Conservation (phyloP, 495 filamentous ascomycete genomes). For the Hyaloscypha hepaticicola region DNA sequence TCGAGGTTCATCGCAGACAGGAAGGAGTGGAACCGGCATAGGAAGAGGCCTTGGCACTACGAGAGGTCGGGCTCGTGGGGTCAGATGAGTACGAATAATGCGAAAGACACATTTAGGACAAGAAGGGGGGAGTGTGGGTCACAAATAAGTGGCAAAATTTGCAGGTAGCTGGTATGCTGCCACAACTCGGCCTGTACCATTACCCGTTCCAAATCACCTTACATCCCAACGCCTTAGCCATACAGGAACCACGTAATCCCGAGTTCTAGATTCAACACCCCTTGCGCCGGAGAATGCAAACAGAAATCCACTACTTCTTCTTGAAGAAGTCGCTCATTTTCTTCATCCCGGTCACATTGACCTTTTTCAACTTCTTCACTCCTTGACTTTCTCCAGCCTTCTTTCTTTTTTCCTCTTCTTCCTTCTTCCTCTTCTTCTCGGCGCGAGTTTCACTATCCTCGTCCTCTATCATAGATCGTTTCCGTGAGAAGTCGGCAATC, state of each 20-base stretch:
- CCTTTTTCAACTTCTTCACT: conserved; percentile 80
- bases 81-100: conserved; percentile 19
- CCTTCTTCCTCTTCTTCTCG: conserved; percentile 72
- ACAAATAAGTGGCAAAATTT: too few species aligned
- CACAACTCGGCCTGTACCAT: neutral
- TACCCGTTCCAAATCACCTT: neutral
- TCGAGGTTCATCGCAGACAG: conserved; percentile 26
- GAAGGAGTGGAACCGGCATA: conserved; percentile 31
- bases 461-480: conserved; percentile 68
- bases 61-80: conserved; percentile 35
- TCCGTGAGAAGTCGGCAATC: conserved; percentile 70
- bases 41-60: conserved; percentile 36
- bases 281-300: conserved; percentile 10
- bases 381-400: conserved; percentile 70
- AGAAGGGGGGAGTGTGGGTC: too few species aligned
- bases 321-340: conserved; percentile 95
- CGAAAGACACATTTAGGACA: neutral
- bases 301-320: conserved; percentile 50
- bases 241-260: neutral
- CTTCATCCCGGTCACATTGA: conserved; percentile 88
- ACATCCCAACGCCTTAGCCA: neutral
- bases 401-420: conserved; percentile 59
- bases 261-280: neutral
- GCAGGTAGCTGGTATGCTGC: too few species aligned
- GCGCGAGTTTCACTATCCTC: conserved; percentile 68